Evolutionary conservation across 2,329 filamentous ascomycete genomes (phyloP), one percentile per base, ranked within the genome.

Genomic region (Beauveria sp.): DNA sequence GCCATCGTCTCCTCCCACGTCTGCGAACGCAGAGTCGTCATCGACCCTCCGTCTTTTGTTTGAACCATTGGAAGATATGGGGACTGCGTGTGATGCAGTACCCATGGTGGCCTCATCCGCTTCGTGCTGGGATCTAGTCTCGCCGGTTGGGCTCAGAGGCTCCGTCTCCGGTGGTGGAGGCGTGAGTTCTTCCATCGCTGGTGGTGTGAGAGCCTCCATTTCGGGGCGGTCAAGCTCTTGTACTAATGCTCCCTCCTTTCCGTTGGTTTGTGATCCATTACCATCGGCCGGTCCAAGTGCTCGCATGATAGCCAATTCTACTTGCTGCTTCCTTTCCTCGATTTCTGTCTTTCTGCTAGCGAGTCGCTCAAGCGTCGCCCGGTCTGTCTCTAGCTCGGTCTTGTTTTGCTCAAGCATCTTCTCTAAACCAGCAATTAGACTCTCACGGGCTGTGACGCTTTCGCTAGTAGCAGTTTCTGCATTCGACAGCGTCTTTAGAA

Each of bases 381-480:
- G 85, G 62, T 99, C 93, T 18, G 81, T 80, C 1, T 82, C 80
- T 4, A 97, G 77, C 42, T 88, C 87, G 2, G 80, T 76, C 55
- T 87, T 87, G 73, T 93, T 92, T 28, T 83, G 83, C 60, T 88
- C 85, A 1, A 98, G 80, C 14, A 98, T 80, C 70, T 89, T 91
- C 75, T 97, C 91, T 5, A 99, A 79, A 1, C 88, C 91, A 31
- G 84, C 82, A 43, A 98, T 87, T 31, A 99, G 81, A 10, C 85
- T 83, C 66, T 86, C 84, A 16, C 95, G 87, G 2, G 92, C 91
- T 71, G 93, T 93, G 71, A 99, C 91, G 67, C 89, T 91, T 69
- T 96, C 91, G 2, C 90, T 88, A 1, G 98, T 89, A 0, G 93
- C 92, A 60, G 86, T 90, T 74, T 99, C 93, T 3, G 95, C 95